Evolutionary conservation across 129 eudicot species (phyloP).

Genomic region (sunflower (Helianthus annuus)): HanXRQr2.0-SUNRISE NC_035444.2:56165377-56165876

Average conservation of each 20-base stretch:
- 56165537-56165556: slow-evolving; percentile 10
- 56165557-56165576: neutral
- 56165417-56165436: neutral
- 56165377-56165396: slow-evolving; percentile 3
- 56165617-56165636: slow-evolving; percentile 10
- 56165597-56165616: slow-evolving; percentile 11
- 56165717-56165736: slow-evolving; percentile 1
- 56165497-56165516: neutral
- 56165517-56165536: neutral
- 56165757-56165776: slow-evolving; percentile 97
- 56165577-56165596: slow-evolving; percentile 11
- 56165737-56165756: slow-evolving; percentile 88
- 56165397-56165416: neutral
- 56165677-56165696: neutral
- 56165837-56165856: neutral
- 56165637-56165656: slow-evolving; percentile 13
- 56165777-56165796: slow-evolving; percentile 80
- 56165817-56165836: neutral
- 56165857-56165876: too few relatives aligned
- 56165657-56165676: slow-evolving; percentile 4
- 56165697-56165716: slow-evolving; percentile 1
- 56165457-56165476: neutral
- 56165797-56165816: slow-evolving; percentile 37
- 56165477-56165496: neutral
- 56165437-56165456: slow-evolving; percentile 9